Evolutionary conservation across 2,329 filamentous ascomycete species (phyloP).

Genomic region (Sarocladium strictum): DNA sequence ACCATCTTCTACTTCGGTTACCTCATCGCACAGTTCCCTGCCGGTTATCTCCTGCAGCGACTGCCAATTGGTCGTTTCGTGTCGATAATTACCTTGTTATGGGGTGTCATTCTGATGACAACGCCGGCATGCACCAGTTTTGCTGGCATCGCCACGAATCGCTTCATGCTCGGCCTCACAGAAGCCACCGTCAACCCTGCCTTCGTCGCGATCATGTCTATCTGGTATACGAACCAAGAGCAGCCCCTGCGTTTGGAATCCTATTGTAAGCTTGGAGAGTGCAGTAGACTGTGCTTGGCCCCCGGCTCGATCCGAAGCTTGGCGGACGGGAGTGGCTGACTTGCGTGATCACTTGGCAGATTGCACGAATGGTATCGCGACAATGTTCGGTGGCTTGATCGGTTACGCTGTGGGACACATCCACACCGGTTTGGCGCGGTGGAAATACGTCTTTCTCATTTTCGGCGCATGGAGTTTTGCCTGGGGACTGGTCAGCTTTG

Average conservation of each 20-base stretch:
- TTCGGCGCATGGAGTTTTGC: slow-evolving; percentile 48
- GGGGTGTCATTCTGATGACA: slow-evolving; percentile 11
- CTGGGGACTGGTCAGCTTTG: slow-evolving; percentile 51
- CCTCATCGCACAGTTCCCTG: slow-evolving; percentile 20
- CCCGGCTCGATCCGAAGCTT: neutral
- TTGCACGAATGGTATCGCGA: slow-evolving; percentile 47
- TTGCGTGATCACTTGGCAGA: slow-evolving; percentile 6
- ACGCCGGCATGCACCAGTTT: slow-evolving; percentile 16
- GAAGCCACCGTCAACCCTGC: slow-evolving; percentile 24
- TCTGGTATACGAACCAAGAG: slow-evolving; percentile 24
- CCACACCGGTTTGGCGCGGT: slow-evolving; percentile 38
- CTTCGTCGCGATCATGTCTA: slow-evolving; percentile 25
- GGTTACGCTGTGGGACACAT: slow-evolving; percentile 57
- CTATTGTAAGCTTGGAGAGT: neutral
- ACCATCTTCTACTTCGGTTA: slow-evolving; percentile 45
- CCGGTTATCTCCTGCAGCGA: slow-evolving; percentile 32
- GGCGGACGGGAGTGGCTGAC: slow-evolving; percentile 4
- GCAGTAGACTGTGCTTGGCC: neutral
- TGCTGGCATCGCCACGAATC: slow-evolving; percentile 20
- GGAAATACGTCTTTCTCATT: slow-evolving; percentile 55
- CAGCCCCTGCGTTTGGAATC: slow-evolving; percentile 21
- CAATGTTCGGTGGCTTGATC: slow-evolving; percentile 54
- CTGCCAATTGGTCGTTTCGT: slow-evolving; percentile 7
- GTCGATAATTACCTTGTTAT: slow-evolving; percentile 1
- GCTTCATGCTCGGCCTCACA: slow-evolving; percentile 14